Conservation (phyloP, 208 protist genomes). For the Balamuthia mandrillaris region DNA sequence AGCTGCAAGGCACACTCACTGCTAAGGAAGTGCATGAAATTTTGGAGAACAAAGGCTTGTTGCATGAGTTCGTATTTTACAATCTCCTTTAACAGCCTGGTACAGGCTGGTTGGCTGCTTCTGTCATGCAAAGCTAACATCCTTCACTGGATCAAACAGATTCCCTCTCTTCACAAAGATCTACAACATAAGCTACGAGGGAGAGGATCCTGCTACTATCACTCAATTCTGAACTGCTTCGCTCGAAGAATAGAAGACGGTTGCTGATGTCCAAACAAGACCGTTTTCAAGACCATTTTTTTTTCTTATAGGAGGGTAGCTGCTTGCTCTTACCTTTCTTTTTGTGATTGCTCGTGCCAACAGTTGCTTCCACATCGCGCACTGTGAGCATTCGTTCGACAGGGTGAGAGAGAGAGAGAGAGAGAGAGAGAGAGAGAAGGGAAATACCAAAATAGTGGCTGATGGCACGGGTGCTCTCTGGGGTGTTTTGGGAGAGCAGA, state of each 20-base stretch:
- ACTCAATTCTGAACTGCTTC: neutral
- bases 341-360: neutral
- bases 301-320: no score
- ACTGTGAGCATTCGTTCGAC: neutral
- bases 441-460: no score
- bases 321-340: no score
- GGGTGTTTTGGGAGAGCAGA: no score
- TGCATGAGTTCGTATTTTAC: neutral
- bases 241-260: neutral
- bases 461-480: no score
- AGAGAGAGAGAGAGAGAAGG: no score
- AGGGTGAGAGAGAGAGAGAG: neutral
- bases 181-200: neutral
- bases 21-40: neutral
- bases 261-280: neutral
- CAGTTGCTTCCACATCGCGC: neutral
- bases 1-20: conserved; percentile 63
- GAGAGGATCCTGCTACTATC: neutral
- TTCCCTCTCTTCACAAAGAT: conserved; percentile 1
- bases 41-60: neutral
- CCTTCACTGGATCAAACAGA: neutral
- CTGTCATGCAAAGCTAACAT: neutral
- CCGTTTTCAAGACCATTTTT: neutral
- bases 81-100: neutral
- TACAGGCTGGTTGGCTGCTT: neutral